Percentiles rank a stretch among this genome's conserved stretches.
Conservation (phyloP, 192 early-diverging fungal species). For the Rhizoclosmatium sp. region DNA sequence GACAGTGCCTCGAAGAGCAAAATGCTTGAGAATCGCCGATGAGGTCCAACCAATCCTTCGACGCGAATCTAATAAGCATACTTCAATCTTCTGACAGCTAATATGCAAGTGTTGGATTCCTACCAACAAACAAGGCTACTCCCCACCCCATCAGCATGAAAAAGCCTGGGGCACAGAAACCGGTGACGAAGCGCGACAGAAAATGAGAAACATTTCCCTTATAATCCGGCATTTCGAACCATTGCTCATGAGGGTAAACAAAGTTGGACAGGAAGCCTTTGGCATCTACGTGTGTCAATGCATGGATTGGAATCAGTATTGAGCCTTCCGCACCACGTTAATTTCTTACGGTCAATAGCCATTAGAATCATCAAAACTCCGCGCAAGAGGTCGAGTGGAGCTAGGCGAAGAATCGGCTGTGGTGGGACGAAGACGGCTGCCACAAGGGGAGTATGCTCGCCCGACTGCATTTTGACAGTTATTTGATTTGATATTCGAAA, state of each 20-base stretch:
- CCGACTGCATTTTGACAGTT: too few relatives aligned
- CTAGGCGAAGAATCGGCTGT: background rate
- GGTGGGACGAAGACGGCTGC: too few relatives aligned
- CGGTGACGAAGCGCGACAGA: conserved; percentile 46
- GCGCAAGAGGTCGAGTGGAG: conserved; percentile 21
- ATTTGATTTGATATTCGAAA: too few relatives aligned
- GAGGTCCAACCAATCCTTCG: conserved; percentile 41
- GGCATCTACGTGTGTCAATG: conserved; percentile 6
- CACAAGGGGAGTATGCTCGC: too few relatives aligned
- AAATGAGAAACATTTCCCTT: conserved; percentile 36
- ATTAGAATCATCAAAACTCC: conserved; percentile 28
- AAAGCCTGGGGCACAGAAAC: conserved; percentile 53
- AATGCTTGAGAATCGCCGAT: conserved; percentile 46
- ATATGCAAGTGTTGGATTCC: background rate
- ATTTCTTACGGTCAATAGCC: conserved; percentile 23
- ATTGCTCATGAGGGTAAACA: conserved; percentile 46
- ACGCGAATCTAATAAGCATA: conserved; percentile 17
- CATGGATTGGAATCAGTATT: background rate
- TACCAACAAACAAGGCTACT: conserved; percentile 44
- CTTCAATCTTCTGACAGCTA: background rate
- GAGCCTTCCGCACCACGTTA: background rate
- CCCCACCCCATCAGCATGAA: conserved; percentile 54
- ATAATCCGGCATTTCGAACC: conserved; percentile 52
- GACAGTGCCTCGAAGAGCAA: conserved; percentile 43
- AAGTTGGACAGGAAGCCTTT: conserved; percentile 40